Evolutionary conservation across 164 flowering plant genomes (phyloP).

Genomic region (Hamamelis virginiana): DNA sequence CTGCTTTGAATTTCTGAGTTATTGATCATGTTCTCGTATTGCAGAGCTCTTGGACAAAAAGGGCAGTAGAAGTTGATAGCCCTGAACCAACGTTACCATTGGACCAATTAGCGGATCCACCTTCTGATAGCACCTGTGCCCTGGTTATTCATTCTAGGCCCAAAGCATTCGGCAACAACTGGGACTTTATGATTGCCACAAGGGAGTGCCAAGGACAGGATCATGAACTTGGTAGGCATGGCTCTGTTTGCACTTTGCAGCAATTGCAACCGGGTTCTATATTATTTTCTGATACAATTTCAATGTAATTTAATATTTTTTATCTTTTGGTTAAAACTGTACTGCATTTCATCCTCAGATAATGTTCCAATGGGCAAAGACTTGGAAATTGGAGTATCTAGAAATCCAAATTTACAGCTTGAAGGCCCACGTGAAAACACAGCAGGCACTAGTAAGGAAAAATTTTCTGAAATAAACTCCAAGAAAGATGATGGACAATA

Average conservation of each 20-base stretch:
- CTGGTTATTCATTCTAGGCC: slow-evolving; percentile 48
- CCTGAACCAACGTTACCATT: slow-evolving; percentile 24
- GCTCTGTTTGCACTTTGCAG: neutral
- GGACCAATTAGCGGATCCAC: slow-evolving; percentile 38
- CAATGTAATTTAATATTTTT: neutral
- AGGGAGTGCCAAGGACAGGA: slow-evolving; percentile 32
- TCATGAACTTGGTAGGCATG: slow-evolving; percentile 38
- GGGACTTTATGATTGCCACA: slow-evolving; percentile 27
- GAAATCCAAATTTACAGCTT: slow-evolving; percentile 26
- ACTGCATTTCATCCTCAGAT: slow-evolving; percentile 27
- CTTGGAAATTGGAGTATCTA: slow-evolving; percentile 45
- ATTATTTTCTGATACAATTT: neutral
- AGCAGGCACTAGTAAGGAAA: slow-evolving; percentile 20
- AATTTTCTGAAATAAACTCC: slow-evolving; percentile 15
- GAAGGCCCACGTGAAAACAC: slow-evolving; percentile 24
- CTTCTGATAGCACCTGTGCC: slow-evolving; percentile 62
- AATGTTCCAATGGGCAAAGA: slow-evolving; percentile 51
- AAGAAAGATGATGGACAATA: slow-evolving; percentile 20
- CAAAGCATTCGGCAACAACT: slow-evolving; percentile 31
- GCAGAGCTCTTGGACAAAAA: slow-evolving; percentile 74
- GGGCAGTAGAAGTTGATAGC: slow-evolving; percentile 50
- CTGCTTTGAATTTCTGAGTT: neutral
- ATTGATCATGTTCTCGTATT: neutral
- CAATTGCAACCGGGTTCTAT: neutral
- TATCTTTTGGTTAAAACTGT: neutral